Percentiles rank a stretch among this genome's conserved stretches.
These are phyloP conservation scores for Vigna angularis DNA, from an alignment of 306 rosid genomes.

Conservation along the genomic window DNA sequence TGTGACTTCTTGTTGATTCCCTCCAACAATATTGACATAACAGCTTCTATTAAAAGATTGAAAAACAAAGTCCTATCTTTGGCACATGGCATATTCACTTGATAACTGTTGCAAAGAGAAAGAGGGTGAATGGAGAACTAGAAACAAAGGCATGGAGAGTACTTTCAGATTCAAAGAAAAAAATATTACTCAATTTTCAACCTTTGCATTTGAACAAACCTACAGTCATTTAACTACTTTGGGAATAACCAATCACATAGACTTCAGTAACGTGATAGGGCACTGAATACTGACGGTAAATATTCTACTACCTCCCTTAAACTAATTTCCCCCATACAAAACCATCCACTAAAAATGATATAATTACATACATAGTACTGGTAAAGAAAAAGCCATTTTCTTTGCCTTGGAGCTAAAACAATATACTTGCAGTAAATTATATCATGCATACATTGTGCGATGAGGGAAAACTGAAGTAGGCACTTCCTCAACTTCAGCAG, in stretches of 20 bases:
- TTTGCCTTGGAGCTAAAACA: constrained; percentile 12
- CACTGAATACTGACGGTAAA: constrained; percentile 26
- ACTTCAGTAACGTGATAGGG: background rate
- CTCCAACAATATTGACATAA: constrained; percentile 74
- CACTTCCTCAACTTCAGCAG: constrained; percentile 74
- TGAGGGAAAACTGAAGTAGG: constrained; percentile 72
- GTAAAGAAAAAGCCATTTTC: constrained; percentile 1
- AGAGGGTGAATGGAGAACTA: constrained; percentile 37
- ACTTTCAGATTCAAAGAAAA: constrained; percentile 18
- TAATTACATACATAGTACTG: background rate
- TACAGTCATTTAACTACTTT: constrained; percentile 24
- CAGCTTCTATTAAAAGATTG: constrained; percentile 75
- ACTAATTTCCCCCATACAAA: constrained; percentile 6
- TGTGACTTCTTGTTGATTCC: constrained; percentile 61
- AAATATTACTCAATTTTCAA: constrained; percentile 9
- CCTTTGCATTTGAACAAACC: constrained; percentile 32
- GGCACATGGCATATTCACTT: constrained; percentile 64
- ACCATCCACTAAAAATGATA: constrained; percentile 29
- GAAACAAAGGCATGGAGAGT: constrained; percentile 22
- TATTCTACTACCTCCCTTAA: background rate
- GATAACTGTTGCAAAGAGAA: constrained; percentile 63
- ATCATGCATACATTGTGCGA: constrained; percentile 70
- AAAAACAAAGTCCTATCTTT: constrained; percentile 79
- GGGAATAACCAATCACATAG: constrained; percentile 21
- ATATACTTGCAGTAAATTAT: constrained; percentile 35